Base-by-base conservation (phyloP, 2,329 filamentous ascomycete species). In the Aciculosporium take region DNA sequence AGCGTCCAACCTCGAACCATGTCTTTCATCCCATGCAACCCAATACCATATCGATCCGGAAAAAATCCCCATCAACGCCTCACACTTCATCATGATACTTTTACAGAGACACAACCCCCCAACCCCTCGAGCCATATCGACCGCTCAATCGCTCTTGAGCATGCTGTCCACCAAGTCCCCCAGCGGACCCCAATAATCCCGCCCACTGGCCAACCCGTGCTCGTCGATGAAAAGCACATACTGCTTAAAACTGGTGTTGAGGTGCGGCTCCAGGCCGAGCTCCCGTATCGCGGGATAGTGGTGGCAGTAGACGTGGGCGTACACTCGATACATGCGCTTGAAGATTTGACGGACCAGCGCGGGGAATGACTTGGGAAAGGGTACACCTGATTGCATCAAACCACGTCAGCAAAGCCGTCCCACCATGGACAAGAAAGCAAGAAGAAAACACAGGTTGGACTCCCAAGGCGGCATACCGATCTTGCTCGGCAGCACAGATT, bases 201-300 rank as follows among this genome's bases (percentile, higher is more conserved):
- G 88, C 39, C 89, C 91, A 56, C 79, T 93, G 23, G 87, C 87
- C 51, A 98, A 66, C 51, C 77, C 79, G 64, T 96, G 91, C 71
- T 98, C 93, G 61, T 98, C 88, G 52, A 98, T 87, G 64, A 98
- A 98, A 45, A 98, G 74, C 47, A 98, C 91, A 57, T 96, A 98
- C 64, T 98, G 91, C 73, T 98, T 98, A 77, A 98, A 98, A 65
- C 86, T 94, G 12, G 91, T 98, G 66, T 98, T 98, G 50, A 98
- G 75, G 63, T 98, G 91, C 34, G 93, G 88, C 64, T 98, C 91
- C 44, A 98, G 74, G 18, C 91, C 91, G 30, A 98, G 75, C 59
- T 95, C 87, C 45, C 93, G 83, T 51, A 98, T 82, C 50, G 98
- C 88, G 28, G 88, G 88, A 65, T 98, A 98, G 68, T 98, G 91